Base-by-base conservation (phyloP, 192 early-diverging fungal species). In the Backusella sp. region DNA sequence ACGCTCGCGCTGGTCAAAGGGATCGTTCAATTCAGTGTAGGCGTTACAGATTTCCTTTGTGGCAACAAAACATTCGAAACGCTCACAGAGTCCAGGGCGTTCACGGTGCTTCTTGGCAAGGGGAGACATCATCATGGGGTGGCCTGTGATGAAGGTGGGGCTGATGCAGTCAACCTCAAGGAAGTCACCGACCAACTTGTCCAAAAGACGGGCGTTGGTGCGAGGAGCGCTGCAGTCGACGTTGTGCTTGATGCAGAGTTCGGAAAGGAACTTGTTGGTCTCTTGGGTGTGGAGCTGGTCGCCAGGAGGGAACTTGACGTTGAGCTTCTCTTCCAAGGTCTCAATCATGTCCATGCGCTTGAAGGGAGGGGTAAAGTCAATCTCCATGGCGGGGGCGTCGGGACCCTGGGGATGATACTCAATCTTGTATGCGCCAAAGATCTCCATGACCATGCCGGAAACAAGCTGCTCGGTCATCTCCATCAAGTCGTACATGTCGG, bases 11-110 rank as follows among this genome's bases (percentile, higher is more conserved):
- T 99, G 98, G 78, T 97, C 98, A 82, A 96, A 97, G 49, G 98
- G 98, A 88, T 99, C 98, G 90, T 99, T 99, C 84, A 99, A 90
- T 91, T 99, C 98, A 7, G 98, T 99, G 92, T 98, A 99, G 28
- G 97, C 95, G 77, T 99, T 99, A 89, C 95, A 96, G 68, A 99
- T 90, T 82, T 99, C 98, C 92, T 98, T 99, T 84, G 96, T 97
- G 72, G 96, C 97, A 6, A 99, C 96, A 82, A 99, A 99, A 79
- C 95, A 91, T 88, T 99, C 97, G 79, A 99, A 99, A 56, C 97
- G 95, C 84, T 99, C 97, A 89, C 95, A 97, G 41, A 99, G 87
- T 44, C 98, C 98, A 46, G 92, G 86, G 66, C 87, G 88, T 39
- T 90, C 89, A 73, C 98, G 94, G 81, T 99, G 97, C 72, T 91